Conservation (phyloP, 805 yeast genomes). For the Kregervanrija pseudodelftensis region DNA sequence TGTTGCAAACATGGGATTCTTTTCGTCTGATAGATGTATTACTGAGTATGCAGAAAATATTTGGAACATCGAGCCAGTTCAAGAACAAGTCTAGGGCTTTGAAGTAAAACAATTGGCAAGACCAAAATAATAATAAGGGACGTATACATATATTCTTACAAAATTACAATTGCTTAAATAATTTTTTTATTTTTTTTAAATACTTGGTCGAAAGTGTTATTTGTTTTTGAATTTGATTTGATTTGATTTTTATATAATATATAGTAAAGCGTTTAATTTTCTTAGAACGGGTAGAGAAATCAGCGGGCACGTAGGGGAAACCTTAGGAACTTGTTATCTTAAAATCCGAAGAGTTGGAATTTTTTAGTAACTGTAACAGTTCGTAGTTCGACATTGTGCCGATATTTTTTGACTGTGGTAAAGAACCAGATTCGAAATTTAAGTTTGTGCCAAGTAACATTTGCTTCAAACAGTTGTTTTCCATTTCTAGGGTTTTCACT, state of each 20-base stretch:
- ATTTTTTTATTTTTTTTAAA: not conserved
- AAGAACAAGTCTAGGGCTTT: slow-evolving; percentile 4
- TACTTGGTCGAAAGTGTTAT: not conserved
- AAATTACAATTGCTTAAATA: not conserved
- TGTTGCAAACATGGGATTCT: slow-evolving; percentile 92
- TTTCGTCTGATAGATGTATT: slow-evolving; percentile 84
- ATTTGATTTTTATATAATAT: too few relatives aligned
- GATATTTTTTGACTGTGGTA: not conserved
- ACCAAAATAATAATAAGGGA: too few relatives aligned
- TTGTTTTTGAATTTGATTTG: too few relatives aligned
- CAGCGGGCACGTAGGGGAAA: too few relatives aligned
- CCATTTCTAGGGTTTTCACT: slow-evolving; percentile 52
- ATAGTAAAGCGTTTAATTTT: too few relatives aligned
- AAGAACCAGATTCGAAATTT: not conserved
- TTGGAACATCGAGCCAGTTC: slow-evolving; percentile 82
- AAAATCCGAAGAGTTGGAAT: slow-evolving; percentile 16
- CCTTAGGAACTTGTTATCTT: slow-evolving; percentile 13
- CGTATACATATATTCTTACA: too few relatives aligned
- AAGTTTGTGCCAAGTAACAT: slow-evolving; percentile 22
- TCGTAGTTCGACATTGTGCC: slow-evolving; percentile 19
- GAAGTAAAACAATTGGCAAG: too few relatives aligned
- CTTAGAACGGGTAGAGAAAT: too few relatives aligned
- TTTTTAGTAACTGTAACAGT: slow-evolving; percentile 15
- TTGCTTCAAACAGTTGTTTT: slow-evolving; percentile 49
- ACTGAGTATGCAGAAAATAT: slow-evolving; percentile 87